Evolutionary conservation across 176 grass and related monocot species (phyloP).

Genomic region (Luzula sylvatica): DNA sequence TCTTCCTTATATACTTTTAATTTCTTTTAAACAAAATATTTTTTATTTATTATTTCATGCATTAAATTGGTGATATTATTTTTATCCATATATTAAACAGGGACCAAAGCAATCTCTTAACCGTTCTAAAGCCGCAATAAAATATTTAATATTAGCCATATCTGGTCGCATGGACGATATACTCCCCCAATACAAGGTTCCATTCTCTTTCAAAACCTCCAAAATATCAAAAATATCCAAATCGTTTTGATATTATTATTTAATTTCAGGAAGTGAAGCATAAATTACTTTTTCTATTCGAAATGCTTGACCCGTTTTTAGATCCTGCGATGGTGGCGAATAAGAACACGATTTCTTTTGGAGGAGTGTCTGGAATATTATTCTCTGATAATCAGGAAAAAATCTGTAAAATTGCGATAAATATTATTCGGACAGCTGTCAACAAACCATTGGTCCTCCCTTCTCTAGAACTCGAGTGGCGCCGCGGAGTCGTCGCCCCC

Average conservation of each 20-base stretch:
- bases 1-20: constrained; percentile 2
- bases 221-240: no score
- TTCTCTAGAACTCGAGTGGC: constrained; percentile 86
- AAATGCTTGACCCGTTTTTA: constrained; percentile 88
- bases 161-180: constrained; percentile 89
- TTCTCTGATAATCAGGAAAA: constrained; percentile 58
- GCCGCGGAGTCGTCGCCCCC: constrained; percentile 49
- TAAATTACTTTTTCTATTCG: constrained; percentile 82
- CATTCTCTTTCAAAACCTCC: no score
- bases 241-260: constrained; percentile 12
- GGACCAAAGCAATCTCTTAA: constrained; percentile 43
- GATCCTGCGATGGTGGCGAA: constrained; percentile 48
- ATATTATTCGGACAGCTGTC: constrained; percentile 62
- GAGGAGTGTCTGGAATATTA: constrained; percentile 35
- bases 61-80: constrained; percentile 12
- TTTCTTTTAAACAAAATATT: background rate
- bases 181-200: constrained; percentile 75
- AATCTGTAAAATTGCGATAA: constrained; percentile 46
- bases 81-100: constrained; percentile 38
- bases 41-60: background rate
- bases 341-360: constrained; percentile 45
- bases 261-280: constrained; percentile 75
- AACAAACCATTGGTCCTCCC: constrained; percentile 65
- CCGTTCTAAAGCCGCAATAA: constrained; percentile 66
- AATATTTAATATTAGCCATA: constrained; percentile 77